phyloP scores from a whole-genome alignment of 2,329 filamentous ascomycete species.

The Monosporascus ibericus region DNA sequence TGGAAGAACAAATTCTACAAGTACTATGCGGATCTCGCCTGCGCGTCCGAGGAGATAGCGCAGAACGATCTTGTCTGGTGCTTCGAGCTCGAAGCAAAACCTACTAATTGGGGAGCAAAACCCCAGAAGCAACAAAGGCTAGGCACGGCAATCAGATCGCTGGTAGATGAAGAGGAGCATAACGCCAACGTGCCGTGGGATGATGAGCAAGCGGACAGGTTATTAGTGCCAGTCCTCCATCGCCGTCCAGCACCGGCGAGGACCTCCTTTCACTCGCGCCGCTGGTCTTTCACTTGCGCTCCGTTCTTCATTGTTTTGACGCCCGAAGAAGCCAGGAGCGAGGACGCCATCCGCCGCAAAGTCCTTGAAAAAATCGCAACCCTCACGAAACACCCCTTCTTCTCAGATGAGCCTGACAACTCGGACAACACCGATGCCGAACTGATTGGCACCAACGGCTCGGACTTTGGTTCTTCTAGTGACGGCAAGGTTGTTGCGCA shows the following conservation, averaged over 20 bases:
- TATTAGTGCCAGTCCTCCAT: constrained; percentile 69
- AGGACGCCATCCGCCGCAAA: constrained; percentile 74
- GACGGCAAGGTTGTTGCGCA: constrained; percentile 67
- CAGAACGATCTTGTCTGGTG: constrained; percentile 61
- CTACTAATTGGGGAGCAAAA: constrained; percentile 67
- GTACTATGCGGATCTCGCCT: constrained; percentile 63
- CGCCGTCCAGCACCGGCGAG: constrained; percentile 35
- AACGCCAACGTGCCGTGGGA: constrained; percentile 38
- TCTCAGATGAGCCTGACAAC: constrained; percentile 42
- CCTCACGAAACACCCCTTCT: constrained; percentile 64
- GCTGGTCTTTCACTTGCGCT: constrained; percentile 16
- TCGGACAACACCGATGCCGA: constrained; percentile 60
- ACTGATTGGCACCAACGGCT: constrained; percentile 58
- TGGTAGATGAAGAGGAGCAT: constrained; percentile 40
- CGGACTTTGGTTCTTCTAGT: constrained; percentile 57
- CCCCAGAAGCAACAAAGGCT: constrained; percentile 35
- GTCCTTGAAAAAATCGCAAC: constrained; percentile 69
- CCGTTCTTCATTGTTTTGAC: constrained; percentile 72
- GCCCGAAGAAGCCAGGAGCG: constrained; percentile 59
- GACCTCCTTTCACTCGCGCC: constrained; percentile 28
- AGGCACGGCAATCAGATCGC: constrained; percentile 31
- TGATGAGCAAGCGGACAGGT: constrained; percentile 55
- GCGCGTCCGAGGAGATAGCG: constrained; percentile 67
- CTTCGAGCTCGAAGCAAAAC: constrained; percentile 69
- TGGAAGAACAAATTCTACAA: constrained; percentile 84